Conservation (phyloP, 2,329 filamentous ascomycete genomes). For the Aspergillus sp. region DNA sequence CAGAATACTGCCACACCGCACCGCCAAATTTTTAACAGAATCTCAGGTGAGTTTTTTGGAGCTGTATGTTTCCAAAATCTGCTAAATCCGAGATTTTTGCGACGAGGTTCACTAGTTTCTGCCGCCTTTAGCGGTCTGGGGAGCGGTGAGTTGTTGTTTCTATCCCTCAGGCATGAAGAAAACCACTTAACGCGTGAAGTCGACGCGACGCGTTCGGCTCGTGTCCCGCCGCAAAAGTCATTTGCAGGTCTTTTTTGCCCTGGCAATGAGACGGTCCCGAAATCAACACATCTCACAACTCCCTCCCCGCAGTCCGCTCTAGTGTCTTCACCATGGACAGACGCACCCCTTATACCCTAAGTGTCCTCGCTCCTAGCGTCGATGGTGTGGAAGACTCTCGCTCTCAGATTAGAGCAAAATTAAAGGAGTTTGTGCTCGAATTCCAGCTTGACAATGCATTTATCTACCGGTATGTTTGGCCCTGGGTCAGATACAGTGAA, state of each 20-base stretch:
- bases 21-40: too few species aligned
- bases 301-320: slow-evolving; percentile 18
- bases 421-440: slow-evolving; percentile 89
- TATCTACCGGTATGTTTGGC: slow-evolving; percentile 72
- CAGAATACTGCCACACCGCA: too few species aligned
- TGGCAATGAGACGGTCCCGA: slow-evolving; percentile 10
- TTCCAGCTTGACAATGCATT: slow-evolving; percentile 94
- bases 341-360: slow-evolving; percentile 82
- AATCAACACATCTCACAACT: slow-evolving; percentile 15
- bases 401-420: slow-evolving; percentile 71
- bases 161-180: slow-evolving; percentile 20
- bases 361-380: slow-evolving; percentile 71
- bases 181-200: slow-evolving; percentile 45
- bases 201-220: slow-evolving; percentile 39
- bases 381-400: slow-evolving; percentile 69
- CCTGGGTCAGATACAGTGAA: slow-evolving; percentile 24
- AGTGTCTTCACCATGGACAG: slow-evolving; percentile 68
- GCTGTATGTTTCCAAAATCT: too few species aligned
- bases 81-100: too few species aligned
- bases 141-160: too few species aligned
- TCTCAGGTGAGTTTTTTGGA: too few species aligned
- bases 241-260: slow-evolving; percentile 21
- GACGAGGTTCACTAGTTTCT: too few species aligned
- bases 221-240: slow-evolving; percentile 33
- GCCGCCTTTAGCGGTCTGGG: too few species aligned